Percentiles rank a stretch among this genome's conserved stretches.
These are phyloP conservation scores for Hypomontagnella submonticulosa DNA, from an alignment of 495 filamentous ascomycete species.

Conservation along the genomic window DNA sequence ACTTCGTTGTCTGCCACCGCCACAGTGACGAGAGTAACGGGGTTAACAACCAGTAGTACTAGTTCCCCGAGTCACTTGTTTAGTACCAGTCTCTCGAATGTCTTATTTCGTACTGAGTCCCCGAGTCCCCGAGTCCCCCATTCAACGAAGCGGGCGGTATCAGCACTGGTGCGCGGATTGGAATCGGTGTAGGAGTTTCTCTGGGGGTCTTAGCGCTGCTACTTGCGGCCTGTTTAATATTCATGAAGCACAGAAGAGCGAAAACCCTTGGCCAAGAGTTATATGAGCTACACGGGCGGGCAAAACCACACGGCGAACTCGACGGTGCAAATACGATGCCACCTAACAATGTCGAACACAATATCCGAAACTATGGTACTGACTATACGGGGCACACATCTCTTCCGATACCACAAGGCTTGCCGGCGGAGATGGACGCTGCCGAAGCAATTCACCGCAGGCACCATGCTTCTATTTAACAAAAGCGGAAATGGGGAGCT, in stretches of 20 bases:
- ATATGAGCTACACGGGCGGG: not conserved
- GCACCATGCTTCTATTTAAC: too few relatives aligned
- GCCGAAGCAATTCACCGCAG: too few relatives aligned
- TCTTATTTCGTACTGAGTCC: too few relatives aligned
- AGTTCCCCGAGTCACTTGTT: too few relatives aligned
- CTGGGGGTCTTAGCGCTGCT: not conserved
- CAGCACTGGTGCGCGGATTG: not conserved
- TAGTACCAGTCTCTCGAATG: too few relatives aligned
- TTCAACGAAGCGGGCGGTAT: not conserved
- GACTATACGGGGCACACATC: too few relatives aligned
- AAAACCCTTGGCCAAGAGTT: not conserved
- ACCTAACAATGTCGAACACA: not conserved
- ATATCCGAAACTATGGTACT: not conserved
- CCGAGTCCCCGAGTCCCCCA: not conserved
- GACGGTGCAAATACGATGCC: not conserved
- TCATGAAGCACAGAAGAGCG: not conserved
- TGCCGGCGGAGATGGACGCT: too few relatives aligned
- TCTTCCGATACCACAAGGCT: too few relatives aligned
- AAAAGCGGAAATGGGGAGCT: too few relatives aligned
- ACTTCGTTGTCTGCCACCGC: not conserved
- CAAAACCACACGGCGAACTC: not conserved
- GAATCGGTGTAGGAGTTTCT: not conserved
- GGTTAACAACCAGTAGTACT: too few relatives aligned
- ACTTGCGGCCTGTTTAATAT: not conserved
- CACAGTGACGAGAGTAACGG: too few relatives aligned